phyloP scores from a whole-genome alignment of 371 early-diverging fungal genomes.

The Apophysomyces ossiformis region DNA sequence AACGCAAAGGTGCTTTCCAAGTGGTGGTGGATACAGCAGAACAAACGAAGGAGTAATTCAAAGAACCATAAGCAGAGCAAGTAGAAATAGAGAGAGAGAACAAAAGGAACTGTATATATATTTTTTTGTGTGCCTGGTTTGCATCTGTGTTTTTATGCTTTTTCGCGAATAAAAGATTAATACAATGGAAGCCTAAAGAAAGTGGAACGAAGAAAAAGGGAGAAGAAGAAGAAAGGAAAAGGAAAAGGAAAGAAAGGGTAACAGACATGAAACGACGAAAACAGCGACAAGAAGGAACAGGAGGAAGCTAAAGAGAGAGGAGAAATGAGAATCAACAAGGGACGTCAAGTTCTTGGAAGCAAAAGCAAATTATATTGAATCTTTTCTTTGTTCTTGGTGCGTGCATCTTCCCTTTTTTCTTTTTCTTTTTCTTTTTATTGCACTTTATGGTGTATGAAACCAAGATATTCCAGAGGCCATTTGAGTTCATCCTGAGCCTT shows the following conservation, averaged over 20 bases:
- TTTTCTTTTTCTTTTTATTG: neutral
- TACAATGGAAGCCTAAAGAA: constrained; percentile 2
- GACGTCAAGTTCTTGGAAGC: constrained; percentile 11
- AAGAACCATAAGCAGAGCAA: no score
- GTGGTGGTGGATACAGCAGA: constrained; percentile 39
- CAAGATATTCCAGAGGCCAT: constrained; percentile 20
- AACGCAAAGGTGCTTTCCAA: constrained; percentile 42
- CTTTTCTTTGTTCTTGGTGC: neutral
- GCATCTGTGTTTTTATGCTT: neutral
- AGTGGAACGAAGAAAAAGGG: neutral
- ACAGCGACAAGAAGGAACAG: neutral
- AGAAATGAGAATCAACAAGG: neutral
- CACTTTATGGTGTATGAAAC: neutral
- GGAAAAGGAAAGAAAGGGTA: neutral
- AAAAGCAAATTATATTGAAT: constrained; percentile 5
- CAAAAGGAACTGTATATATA: constrained; percentile 4
- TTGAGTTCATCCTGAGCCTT: constrained; percentile 31
- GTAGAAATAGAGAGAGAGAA: neutral
- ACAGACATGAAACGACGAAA: no score
- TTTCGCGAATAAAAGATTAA: constrained; percentile 11
- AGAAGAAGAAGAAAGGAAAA: constrained; percentile 4
- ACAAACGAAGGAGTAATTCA: neutral
- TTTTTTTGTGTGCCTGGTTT: neutral
- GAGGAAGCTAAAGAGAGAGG: neutral
- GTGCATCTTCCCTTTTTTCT: neutral